These are phyloP conservation scores for Cladorrhinum samala DNA, from an alignment of 495 filamentous ascomycete species.

Conservation along the genomic window DNA sequence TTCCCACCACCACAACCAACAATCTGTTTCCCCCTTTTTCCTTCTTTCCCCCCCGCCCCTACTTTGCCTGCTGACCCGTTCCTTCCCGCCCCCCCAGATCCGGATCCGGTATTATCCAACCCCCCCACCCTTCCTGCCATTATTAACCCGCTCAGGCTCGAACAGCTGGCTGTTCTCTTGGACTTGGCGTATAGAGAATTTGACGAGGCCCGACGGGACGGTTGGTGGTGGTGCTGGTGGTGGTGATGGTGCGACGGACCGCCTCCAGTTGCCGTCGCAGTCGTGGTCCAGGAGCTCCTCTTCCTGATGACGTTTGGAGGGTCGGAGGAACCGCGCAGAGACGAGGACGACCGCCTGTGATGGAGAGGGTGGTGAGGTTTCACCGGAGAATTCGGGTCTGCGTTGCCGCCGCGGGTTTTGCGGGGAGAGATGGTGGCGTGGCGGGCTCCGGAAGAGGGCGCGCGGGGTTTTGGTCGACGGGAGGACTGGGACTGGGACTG, in stretches of 20 bases:
- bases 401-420: slow-evolving; percentile 30
- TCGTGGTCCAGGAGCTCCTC: slow-evolving; percentile 21
- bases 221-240: neutral
- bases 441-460: slow-evolving; percentile 38
- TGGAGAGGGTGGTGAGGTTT: neutral
- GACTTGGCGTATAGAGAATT: neutral
- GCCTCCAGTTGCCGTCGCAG: neutral
- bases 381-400: slow-evolving; percentile 20
- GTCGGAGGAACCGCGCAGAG: too few relatives aligned
- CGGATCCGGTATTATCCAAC: neutral
- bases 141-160: neutral
- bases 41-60: too few relatives aligned
- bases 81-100: too few relatives aligned
- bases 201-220: neutral
- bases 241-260: slow-evolving; percentile 4
- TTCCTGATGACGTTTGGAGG: slow-evolving; percentile 17
- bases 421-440: slow-evolving; percentile 35
- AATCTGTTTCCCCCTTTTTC: too few relatives aligned
- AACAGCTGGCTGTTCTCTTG: neutral
- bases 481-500: neutral
- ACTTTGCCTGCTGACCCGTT: too few relatives aligned
- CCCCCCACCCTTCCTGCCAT: too few relatives aligned
- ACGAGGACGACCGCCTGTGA: neutral
- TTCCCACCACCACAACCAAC: too few relatives aligned
- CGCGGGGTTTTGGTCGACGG: slow-evolving; percentile 34